A percentile compares a stretch with the other conserved stretches of the same genome.
Evolutionary conservation across 371 early-diverging fungal genomes (phyloP).

Genomic region (Mycotypha africana): DNA sequence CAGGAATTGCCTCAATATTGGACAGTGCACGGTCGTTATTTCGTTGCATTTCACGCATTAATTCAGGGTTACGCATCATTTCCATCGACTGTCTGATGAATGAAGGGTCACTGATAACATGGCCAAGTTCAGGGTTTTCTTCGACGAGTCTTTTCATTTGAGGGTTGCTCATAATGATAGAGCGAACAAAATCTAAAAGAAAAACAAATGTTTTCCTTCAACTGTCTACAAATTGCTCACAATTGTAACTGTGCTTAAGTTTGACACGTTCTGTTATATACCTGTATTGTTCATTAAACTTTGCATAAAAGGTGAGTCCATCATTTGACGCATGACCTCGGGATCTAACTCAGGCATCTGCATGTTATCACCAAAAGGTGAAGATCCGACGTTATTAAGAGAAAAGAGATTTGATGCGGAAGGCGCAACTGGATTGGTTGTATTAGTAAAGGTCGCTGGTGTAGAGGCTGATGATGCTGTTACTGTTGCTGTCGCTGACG

Average conservation of each 20-base stretch:
- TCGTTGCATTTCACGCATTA: slow-evolving; percentile 78
- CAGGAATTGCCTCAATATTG: slow-evolving; percentile 81
- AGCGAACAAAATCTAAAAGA: slow-evolving; percentile 54
- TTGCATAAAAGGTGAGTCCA: slow-evolving; percentile 51
- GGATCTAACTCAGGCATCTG: slow-evolving; percentile 34
- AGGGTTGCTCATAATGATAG: slow-evolving; percentile 71
- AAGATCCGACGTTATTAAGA: slow-evolving; percentile 11
- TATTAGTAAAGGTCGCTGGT: slow-evolving; percentile 12
- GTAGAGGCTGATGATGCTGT: slow-evolving; percentile 4
- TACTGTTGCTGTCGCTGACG: slow-evolving; percentile 12
- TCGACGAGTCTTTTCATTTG: slow-evolving; percentile 62
- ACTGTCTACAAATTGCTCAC: no score
- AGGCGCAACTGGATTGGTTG: slow-evolving; percentile 5
- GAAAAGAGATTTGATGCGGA: slow-evolving; percentile 15
- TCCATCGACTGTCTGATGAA: slow-evolving; percentile 67
- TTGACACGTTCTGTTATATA: slow-evolving; percentile 1
- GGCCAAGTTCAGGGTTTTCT: slow-evolving; percentile 75
- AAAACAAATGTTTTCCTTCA: neutral
- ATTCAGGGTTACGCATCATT: slow-evolving; percentile 68
- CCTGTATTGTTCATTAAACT: slow-evolving; percentile 39
- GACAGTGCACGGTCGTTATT: slow-evolving; percentile 84
- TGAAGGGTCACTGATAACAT: slow-evolving; percentile 71
- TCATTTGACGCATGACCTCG: slow-evolving; percentile 44
- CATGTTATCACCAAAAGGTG: slow-evolving; percentile 22
- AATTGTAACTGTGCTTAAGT: no score